phyloP scores from a whole-genome alignment of 257 asterid species.

The Cordia subcordata region DNA sequence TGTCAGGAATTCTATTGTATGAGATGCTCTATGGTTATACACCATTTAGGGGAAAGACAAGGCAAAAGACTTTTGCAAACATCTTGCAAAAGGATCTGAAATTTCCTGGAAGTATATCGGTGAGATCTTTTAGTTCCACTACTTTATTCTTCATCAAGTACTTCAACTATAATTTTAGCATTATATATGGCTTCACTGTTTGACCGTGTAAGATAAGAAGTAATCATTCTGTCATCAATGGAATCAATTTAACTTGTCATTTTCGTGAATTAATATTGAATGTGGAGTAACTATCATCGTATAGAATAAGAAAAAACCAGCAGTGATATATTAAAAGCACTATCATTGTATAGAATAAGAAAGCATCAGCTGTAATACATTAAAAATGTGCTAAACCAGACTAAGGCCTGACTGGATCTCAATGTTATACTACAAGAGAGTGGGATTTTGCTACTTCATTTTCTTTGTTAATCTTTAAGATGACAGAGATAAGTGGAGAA shows the following conservation, averaged over 20 bases:
- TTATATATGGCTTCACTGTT: background rate
- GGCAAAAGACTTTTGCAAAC: conserved; percentile 93
- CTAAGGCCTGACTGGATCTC: too few species aligned
- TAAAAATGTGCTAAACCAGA: too few species aligned
- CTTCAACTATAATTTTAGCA: background rate
- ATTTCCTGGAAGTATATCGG: conserved; percentile 84
- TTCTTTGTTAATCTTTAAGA: background rate
- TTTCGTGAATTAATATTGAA: too few species aligned
- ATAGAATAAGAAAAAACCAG: too few species aligned
- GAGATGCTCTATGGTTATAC: conserved; percentile 97
- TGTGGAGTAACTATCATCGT: too few species aligned
- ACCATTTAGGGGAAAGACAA: conserved; percentile 95
- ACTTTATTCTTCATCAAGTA: conserved; percentile 9
- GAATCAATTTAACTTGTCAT: too few species aligned
- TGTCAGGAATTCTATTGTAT: conserved; percentile 72
- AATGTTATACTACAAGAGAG: too few species aligned
- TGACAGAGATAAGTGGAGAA: background rate
- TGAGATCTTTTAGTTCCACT: conserved; percentile 15
- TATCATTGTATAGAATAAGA: too few species aligned
- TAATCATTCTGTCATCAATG: background rate
- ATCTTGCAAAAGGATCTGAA: conserved; percentile 84
- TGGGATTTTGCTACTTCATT: too few species aligned
- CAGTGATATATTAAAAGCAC: too few species aligned
- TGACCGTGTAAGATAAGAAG: background rate
- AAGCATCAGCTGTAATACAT: too few species aligned